Evolutionary conservation across 345 rosid species (phyloP).

Genomic region (Eutrema japonicum): DNA sequence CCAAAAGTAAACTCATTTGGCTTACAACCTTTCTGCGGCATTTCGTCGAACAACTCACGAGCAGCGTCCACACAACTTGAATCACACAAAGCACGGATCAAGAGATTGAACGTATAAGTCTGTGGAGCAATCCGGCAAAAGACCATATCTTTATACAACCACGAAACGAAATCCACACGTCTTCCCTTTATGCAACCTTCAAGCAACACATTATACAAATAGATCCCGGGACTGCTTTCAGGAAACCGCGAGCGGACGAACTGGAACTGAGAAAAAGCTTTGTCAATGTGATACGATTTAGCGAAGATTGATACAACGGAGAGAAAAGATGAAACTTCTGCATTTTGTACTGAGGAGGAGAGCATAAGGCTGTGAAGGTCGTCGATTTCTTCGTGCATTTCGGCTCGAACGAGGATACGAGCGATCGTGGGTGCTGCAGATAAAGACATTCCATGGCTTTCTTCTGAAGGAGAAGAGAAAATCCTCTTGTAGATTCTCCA

Average conservation of each 20-base stretch:
- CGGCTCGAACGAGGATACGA: slow-evolving; percentile 64
- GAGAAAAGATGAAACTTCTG: slow-evolving; percentile 48
- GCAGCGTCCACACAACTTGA: slow-evolving; percentile 71
- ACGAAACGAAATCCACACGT: slow-evolving; percentile 58
- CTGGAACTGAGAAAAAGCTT: slow-evolving; percentile 64
- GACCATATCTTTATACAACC: slow-evolving; percentile 82
- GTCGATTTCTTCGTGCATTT: slow-evolving; percentile 72
- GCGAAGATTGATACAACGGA: slow-evolving; percentile 56
- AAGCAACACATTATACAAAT: slow-evolving; percentile 65
- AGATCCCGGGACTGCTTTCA: slow-evolving; percentile 50
- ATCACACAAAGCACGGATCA: slow-evolving; percentile 71
- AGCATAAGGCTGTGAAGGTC: slow-evolving; percentile 62
- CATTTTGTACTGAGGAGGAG: slow-evolving; percentile 39
- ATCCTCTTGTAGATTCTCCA: slow-evolving; percentile 85
- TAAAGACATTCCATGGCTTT: slow-evolving; percentile 31
- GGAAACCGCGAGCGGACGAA: slow-evolving; percentile 60
- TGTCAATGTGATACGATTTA: slow-evolving; percentile 52
- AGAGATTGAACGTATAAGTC: slow-evolving; percentile 80
- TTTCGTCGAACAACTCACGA: slow-evolving; percentile 76
- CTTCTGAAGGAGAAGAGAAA: slow-evolving; percentile 52
- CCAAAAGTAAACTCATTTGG: slow-evolving; percentile 90
- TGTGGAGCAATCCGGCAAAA: slow-evolving; percentile 62
- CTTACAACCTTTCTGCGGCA: slow-evolving; percentile 71
- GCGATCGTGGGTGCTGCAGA: slow-evolving; percentile 60
- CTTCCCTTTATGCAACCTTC: slow-evolving; percentile 53